Conservation (phyloP, 108 stramenopile species). For the Nannochloropsis oceanica region DNA sequence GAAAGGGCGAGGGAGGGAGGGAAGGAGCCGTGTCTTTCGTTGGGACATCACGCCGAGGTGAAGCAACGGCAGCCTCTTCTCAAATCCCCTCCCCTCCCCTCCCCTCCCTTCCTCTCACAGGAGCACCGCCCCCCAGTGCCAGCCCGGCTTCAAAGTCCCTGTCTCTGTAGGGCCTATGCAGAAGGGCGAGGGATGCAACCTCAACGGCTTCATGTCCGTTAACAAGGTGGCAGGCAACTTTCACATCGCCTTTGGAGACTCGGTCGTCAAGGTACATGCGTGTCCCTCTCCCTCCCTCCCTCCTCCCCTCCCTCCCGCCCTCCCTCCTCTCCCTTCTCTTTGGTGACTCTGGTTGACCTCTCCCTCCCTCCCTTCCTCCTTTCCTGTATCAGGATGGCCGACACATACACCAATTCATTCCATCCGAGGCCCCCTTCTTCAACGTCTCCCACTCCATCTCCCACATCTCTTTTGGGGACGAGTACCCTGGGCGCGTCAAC, state of each 20-base stretch:
- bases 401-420: slow-evolving; percentile 52
- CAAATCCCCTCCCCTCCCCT: background rate
- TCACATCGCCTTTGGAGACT: slow-evolving; percentile 93
- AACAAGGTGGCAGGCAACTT: slow-evolving; percentile 93
- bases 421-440: slow-evolving; percentile 63
- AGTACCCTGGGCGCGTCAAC: slow-evolving; percentile 19
- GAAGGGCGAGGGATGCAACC: slow-evolving; percentile 73
- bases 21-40: no score
- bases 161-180: slow-evolving; percentile 26
- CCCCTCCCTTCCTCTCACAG: background rate
- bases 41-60: no score
- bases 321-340: no score
- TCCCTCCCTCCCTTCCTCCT: background rate
- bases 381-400: slow-evolving; percentile 61
- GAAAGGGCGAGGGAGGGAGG: background rate
- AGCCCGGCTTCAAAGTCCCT: background rate
- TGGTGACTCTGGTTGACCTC: background rate
- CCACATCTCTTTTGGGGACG: slow-evolving; percentile 61
- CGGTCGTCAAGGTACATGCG: slow-evolving; percentile 43
- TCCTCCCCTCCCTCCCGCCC: no score
- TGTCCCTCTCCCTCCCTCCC: background rate
- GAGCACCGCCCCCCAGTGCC: background rate
- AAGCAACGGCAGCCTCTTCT: no score
- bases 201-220: slow-evolving; percentile 72
- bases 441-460: slow-evolving; percentile 86